These are phyloP conservation scores for Sclerotiophoma versabilis DNA, from an alignment of 2,329 filamentous ascomycete genomes.

Conservation along the genomic window DNA sequence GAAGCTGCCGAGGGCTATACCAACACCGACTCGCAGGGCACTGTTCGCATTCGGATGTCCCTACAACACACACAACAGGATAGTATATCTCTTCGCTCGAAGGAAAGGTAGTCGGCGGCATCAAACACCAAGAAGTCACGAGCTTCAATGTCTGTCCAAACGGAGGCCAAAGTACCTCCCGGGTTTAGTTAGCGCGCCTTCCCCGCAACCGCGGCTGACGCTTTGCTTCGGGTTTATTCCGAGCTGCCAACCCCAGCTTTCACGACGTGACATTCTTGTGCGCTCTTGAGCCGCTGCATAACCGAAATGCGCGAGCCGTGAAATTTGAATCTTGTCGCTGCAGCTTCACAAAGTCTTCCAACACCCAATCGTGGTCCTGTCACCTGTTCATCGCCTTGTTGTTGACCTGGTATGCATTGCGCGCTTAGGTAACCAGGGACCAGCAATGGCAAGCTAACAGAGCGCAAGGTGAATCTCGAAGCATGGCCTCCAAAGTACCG, in stretches of 20 bases:
- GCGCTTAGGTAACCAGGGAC: neutral
- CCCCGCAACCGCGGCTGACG: conserved; percentile 19
- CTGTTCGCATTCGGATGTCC: neutral
- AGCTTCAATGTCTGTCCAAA: neutral
- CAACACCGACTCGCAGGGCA: neutral
- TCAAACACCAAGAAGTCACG: neutral
- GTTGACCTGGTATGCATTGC: conserved; percentile 6
- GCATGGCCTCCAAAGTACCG: conserved; percentile 45
- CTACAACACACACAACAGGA: neutral
- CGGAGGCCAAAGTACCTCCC: conserved; percentile 4
- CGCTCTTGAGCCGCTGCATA: conserved; percentile 19
- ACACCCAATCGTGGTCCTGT: neutral
- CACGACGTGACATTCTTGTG: conserved; percentile 13
- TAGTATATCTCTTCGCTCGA: neutral
- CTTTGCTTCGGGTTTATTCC: conserved; percentile 17
- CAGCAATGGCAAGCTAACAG: neutral
- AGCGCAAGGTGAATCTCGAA: conserved; percentile 22
- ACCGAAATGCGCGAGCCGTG: conserved; percentile 16
- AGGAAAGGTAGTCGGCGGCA: neutral
- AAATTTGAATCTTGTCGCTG: conserved; percentile 6
- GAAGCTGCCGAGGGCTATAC: neutral
- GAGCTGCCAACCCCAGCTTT: conserved; percentile 18
- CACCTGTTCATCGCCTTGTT: neutral
- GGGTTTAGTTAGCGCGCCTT: conserved; percentile 6
- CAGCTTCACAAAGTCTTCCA: neutral